Conservation (phyloP, 345 rosid genomes). For the Ceriops zippeliana region DNA sequence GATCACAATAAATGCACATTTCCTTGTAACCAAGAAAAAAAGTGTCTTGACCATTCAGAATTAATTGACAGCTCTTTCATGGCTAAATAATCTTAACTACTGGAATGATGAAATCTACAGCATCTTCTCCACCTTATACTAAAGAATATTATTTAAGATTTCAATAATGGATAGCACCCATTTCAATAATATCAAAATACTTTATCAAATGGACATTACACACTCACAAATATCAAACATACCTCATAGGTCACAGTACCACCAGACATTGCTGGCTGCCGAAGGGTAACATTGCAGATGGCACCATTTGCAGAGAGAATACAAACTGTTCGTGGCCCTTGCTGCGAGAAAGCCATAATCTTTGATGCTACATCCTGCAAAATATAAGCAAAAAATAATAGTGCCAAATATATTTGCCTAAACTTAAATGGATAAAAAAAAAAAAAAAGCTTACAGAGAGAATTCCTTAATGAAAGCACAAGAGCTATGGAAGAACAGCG, state of each 20-base stretch:
- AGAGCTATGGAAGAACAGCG: no score
- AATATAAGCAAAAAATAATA: not conserved
- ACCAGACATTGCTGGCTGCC: slow-evolving; percentile 52
- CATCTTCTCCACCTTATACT: not conserved
- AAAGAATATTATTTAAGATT: no score
- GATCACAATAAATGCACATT: no score
- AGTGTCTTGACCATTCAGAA: not conserved
- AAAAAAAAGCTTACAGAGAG: no score
- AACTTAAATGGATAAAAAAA: no score
- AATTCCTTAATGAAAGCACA: no score
- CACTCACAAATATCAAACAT: slow-evolving; percentile 5
- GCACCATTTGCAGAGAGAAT: slow-evolving; percentile 92
- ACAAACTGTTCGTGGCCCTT: slow-evolving; percentile 79
- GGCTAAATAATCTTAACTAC: not conserved
- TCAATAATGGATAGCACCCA: slow-evolving; percentile 1
- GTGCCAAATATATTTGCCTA: not conserved
- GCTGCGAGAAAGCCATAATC: slow-evolving; percentile 63
- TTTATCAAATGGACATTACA: slow-evolving; percentile 11
- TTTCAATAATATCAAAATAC: not conserved
- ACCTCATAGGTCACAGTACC: slow-evolving; percentile 76
- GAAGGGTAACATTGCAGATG: slow-evolving; percentile 60
- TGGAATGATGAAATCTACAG: not conserved
- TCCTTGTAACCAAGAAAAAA: not conserved
- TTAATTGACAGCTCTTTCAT: not conserved
- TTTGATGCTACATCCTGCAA: slow-evolving; percentile 77